Base-by-base conservation (phyloP, 2,329 filamentous ascomycete species). In the Aaosphaeria arxii region DNA sequence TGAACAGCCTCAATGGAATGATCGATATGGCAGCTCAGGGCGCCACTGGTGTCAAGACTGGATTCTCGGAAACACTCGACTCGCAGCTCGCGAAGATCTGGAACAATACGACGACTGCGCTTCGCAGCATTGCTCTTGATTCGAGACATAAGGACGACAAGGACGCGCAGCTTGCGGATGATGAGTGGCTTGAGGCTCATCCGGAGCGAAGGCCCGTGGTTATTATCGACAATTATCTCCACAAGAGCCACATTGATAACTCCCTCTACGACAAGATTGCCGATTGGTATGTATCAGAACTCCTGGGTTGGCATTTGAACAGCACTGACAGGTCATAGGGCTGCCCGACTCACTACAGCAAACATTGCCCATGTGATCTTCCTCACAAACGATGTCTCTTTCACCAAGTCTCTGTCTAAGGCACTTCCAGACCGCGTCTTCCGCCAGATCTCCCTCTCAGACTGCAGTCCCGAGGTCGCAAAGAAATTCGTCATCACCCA, bases 311-410 rank as follows among this genome's bases (percentile, higher is more conserved):
- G 5, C n/a, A 11, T 42, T 32, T 33, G 31, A 9, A 7, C 11
- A 30, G 5, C 38, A 31, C 54, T 64, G 42, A 62, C 40, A 30
- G 11, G 7, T 24, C 7, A 5, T 31, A 71, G 69, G 89, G 91
- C 91, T 1, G 91, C 94, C 4, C 78, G 84, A 1, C 74, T 96
- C 30, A 91, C 94, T 0, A 89, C 89, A 41, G 86, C 87, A 45
- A 96, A 96, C 55, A 80, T 95, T 40, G 92, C 92, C 0, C 94
- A 97, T 68, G 91, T 97, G 48, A 86, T 99, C 48, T 96, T 97
- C 76, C 77, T 99, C 35, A 96, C 92, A 0, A 90, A 87, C 48
- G 92, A 97, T 55, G 82, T 90, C 1, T 89, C 90, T 0, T 96
- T 90, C 71, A 87, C 88, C 43, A 97, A 97, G 68, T 86, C 89